Evolutionary conservation across 2,329 filamentous ascomycete genomes (phyloP).

Genomic region (Alternaria burnsii): DNA sequence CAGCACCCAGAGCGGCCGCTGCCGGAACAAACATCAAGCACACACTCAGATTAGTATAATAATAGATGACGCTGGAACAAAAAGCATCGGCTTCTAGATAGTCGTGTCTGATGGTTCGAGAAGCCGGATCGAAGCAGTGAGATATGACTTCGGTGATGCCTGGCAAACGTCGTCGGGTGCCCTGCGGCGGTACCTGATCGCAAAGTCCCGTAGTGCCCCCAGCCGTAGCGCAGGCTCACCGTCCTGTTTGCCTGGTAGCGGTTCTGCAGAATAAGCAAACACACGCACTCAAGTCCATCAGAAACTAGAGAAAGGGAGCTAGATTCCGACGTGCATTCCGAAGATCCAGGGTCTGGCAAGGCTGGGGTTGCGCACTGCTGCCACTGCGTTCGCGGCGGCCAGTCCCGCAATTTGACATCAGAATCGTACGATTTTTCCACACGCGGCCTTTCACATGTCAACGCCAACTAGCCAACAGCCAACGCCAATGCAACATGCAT

Average conservation of each 20-base stretch:
- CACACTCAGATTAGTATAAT: neutral
- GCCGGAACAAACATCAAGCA: constrained; percentile 5
- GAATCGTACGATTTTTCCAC: constrained; percentile 42
- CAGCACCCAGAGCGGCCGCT: constrained; percentile 14
- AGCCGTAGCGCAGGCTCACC: neutral
- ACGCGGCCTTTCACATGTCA: constrained; percentile 6
- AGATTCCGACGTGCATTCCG: constrained; percentile 26
- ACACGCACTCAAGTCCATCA: neutral
- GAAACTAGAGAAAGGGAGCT: constrained; percentile 5
- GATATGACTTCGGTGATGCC: too few relatives aligned
- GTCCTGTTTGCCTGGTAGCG: neutral
- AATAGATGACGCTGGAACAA: constrained; percentile 14
- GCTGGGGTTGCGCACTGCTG: constrained; percentile 1
- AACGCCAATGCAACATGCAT: constrained; percentile 18
- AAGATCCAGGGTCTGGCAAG: constrained; percentile 14
- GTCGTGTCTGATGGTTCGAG: neutral
- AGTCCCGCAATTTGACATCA: constrained; percentile 31
- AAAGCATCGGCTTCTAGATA: neutral
- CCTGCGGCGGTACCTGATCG: neutral
- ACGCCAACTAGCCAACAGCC: constrained; percentile 2
- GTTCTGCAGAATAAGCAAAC: neutral
- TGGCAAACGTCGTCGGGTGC: neutral
- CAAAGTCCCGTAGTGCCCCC: neutral
- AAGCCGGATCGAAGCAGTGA: neutral
- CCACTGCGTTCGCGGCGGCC: constrained; percentile 12